Base-by-base conservation (phyloP, 768 basidiomycete genomes). In the Podaxis sp. region DNA sequence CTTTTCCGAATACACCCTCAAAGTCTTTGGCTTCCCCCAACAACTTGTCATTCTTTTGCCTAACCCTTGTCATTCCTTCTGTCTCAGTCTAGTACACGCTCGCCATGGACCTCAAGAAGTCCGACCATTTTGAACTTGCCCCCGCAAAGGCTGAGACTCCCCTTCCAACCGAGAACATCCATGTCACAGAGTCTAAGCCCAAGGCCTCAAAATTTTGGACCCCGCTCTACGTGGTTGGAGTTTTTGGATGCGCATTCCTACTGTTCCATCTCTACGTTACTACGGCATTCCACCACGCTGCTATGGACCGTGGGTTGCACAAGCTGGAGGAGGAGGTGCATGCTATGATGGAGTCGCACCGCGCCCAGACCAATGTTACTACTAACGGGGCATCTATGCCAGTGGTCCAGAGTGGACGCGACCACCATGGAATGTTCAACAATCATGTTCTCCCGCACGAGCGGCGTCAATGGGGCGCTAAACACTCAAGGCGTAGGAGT, bases 401-500 rank as follows among this genome's bases (percentile, higher is more conserved):
- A 9, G 35, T 27, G 38, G 18, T n/a, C 18, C 38, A 52, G 10
- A 50, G 18, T 21, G 37, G 28, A 21, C 38, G 46, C 23, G 28
- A 35, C 11, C 13, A 13, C 35, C 16, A 44, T 18, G 28, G 16
- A 23, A 21, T 13, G 6, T 23, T 23, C 5, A 21, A 36, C 18
- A 18, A 27, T 46, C 51, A 47, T 21, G 54, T 27, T 36, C 44
- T 46, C 23, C 61, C 46, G 5, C 63, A 52, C 38, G 59, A 63
- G 14, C 46, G 55, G 28, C 62, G 47, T n/a, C 55, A 61, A 23
- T 23, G 55, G 57, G 60, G 63, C 35, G 38, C 50, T 42, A 48
- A 47, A 36, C 61, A 50, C 2, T 61, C 58, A 38, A 64, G 55
- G 36, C 62, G 53, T 18, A 59, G 53, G 44, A 59, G 66, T 16